Evolutionary conservation across 139 green algal genomes (phyloP).

Genomic region (Tetradesmus lagerheimii): DNA sequence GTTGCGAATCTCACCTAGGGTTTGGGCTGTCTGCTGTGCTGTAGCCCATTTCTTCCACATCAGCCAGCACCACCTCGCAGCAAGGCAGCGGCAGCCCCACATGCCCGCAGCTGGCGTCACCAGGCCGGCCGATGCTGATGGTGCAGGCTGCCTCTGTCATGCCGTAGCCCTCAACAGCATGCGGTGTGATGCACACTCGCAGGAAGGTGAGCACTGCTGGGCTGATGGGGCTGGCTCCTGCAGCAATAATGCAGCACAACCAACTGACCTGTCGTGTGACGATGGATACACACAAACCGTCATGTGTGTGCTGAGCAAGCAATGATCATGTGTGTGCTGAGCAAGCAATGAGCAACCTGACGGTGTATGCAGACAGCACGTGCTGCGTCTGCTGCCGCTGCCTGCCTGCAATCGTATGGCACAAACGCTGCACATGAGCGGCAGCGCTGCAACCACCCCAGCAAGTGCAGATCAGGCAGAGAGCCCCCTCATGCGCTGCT

Average conservation of each 20-base stretch:
- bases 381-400: too few species aligned
- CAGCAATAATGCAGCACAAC: neutral
- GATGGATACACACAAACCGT: too few species aligned
- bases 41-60: slow-evolving; percentile 98
- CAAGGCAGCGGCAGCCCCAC: slow-evolving; percentile 88
- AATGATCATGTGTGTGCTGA: too few species aligned
- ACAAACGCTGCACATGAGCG: too few species aligned
- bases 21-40: slow-evolving; percentile 80
- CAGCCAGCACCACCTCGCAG: slow-evolving; percentile 91
- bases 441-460: too few species aligned
- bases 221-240: slow-evolving; percentile 91
- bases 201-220: slow-evolving; percentile 94
- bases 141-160: slow-evolving; percentile 85
- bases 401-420: too few species aligned
- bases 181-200: slow-evolving; percentile 87
- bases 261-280: too few species aligned
- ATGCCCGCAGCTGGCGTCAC: slow-evolving; percentile 76
- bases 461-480: too few species aligned
- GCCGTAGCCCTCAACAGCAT: slow-evolving; percentile 79
- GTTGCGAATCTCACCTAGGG: slow-evolving; percentile 85
- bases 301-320: too few species aligned
- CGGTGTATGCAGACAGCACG: too few species aligned
- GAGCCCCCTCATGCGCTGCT: too few species aligned
- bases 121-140: slow-evolving; percentile 75
- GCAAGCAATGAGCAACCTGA: too few species aligned